Evolutionary conservation across 345 rosid genomes (phyloP).

Genomic region (Melaleuca alternifolia): DNA sequence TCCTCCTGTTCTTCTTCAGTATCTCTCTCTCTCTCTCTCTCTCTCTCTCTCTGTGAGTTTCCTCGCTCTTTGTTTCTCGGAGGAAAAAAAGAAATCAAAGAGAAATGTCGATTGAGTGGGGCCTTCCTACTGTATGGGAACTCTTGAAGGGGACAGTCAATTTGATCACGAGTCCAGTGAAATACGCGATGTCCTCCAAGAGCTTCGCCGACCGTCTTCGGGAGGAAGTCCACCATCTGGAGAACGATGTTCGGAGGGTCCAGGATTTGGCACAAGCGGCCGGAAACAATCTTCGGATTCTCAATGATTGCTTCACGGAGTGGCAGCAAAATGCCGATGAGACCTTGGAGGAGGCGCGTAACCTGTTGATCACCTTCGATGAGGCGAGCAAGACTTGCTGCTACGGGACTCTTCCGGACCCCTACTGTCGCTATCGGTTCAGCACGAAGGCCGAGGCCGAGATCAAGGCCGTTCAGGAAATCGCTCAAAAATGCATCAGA

Average conservation of each 20-base stretch:
- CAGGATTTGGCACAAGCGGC: too few species aligned
- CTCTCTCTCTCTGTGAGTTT: neutral
- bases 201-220: too few species aligned
- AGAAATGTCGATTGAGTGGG: too few species aligned
- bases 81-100: too few species aligned
- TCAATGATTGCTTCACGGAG: accelerated
- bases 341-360: neutral
- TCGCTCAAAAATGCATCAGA: neutral
- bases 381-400: neutral
- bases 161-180: too few species aligned
- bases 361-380: accelerated
- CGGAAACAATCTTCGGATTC: neutral
- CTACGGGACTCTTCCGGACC: neutral
- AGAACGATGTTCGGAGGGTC: too few species aligned
- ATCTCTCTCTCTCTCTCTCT: neutral
- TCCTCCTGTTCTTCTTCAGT: neutral
- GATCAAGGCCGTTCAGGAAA: neutral
- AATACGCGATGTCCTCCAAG: too few species aligned
- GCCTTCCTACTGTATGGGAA: too few species aligned
- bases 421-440: neutral
- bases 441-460: neutral
- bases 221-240: too few species aligned
- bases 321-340: neutral
- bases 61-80: too few species aligned
- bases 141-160: too few species aligned